Evolutionary conservation across 176 grass and related monocot species (phyloP).

Genomic region (Eleusine indica): DNA sequence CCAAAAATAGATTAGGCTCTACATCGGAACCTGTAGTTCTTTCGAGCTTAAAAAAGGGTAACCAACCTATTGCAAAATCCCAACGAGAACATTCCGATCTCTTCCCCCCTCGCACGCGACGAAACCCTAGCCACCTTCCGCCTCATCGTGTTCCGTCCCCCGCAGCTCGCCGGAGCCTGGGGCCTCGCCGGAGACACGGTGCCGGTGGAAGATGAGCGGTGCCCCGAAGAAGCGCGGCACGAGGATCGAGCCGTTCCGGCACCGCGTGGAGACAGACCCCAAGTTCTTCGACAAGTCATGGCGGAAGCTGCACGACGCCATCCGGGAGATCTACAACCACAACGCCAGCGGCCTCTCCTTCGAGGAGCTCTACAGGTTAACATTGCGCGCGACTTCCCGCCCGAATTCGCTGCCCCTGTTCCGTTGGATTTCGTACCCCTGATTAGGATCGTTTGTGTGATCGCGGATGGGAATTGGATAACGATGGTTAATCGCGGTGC

Average conservation of each 20-base stretch:
- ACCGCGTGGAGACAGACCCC: slow-evolving; percentile 82
- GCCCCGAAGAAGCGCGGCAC: slow-evolving; percentile 51
- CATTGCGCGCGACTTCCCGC: neutral
- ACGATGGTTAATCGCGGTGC: slow-evolving; percentile 1
- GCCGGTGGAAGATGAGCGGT: slow-evolving; percentile 40
- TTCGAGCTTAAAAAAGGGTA: neutral
- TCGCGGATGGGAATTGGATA: neutral
- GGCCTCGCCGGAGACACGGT: neutral
- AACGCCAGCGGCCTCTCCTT: slow-evolving; percentile 94
- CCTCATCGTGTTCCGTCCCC: neutral
- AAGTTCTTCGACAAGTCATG: slow-evolving; percentile 91
- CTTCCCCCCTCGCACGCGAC: slow-evolving; percentile 1
- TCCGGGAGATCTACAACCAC: slow-evolving; percentile 96
- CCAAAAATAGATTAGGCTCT: neutral
- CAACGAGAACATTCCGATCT: neutral
- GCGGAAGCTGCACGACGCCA: slow-evolving; percentile 81
- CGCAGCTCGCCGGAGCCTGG: neutral
- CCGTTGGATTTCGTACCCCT: neutral
- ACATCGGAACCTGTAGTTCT: neutral
- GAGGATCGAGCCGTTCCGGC: slow-evolving; percentile 84
- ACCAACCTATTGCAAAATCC: neutral
- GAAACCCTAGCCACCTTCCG: slow-evolving; percentile 46
- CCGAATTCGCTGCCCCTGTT: neutral
- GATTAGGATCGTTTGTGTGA: neutral
- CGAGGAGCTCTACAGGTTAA: slow-evolving; percentile 92